Conservation (phyloP, 75 land plant species). For the Sequoia sempervirens region DNA sequence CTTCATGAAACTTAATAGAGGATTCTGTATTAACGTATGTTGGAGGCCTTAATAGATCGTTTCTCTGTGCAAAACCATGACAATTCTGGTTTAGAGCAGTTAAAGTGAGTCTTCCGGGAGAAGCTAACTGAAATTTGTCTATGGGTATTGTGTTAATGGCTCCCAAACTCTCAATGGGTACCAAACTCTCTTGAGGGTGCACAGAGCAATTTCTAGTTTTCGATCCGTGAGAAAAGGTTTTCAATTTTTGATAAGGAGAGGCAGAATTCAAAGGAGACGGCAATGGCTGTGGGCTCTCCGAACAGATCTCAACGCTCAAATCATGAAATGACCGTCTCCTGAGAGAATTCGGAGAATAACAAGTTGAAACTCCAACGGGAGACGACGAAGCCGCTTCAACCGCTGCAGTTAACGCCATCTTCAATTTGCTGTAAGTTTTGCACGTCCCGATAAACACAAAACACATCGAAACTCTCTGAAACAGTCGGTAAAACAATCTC, state of each 20-base stretch:
- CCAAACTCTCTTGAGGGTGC: no score
- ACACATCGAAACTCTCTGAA: no score
- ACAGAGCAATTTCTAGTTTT: not conserved
- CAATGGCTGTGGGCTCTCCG: not conserved
- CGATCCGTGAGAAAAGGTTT: not conserved
- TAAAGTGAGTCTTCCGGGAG: not conserved
- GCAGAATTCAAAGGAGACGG: not conserved
- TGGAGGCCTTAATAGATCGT: not conserved
- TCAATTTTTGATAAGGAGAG: not conserved
- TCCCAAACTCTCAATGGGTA: not conserved
- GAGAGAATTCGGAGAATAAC: not conserved
- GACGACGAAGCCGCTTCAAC: no score
- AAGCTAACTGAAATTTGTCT: not conserved
- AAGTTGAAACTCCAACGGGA: no score
- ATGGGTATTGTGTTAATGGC: not conserved
- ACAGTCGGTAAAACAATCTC: no score
- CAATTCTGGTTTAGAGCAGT: not conserved
- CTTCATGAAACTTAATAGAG: not conserved
- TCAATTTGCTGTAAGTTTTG: no score
- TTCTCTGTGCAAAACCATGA: not conserved
- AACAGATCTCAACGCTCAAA: not conserved
- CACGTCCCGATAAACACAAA: no score
- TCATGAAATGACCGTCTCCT: not conserved
- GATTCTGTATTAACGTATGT: not conserved
- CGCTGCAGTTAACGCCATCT: no score